A percentile compares a stretch with the other conserved stretches of the same genome.
phyloP scores from a whole-genome alignment of 331 rosid genomes.

The Pyrus hybrid region DNA sequence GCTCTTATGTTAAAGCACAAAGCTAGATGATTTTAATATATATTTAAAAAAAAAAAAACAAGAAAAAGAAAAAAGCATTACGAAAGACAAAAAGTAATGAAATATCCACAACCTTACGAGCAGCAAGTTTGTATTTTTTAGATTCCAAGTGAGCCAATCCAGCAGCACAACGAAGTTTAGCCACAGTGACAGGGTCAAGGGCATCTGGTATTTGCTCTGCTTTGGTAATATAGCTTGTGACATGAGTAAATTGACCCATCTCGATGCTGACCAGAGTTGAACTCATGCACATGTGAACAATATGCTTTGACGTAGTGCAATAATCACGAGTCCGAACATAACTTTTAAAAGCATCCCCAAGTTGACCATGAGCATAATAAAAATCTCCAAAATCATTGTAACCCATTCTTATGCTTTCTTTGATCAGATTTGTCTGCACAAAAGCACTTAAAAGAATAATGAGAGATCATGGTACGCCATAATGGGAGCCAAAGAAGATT shows the following conservation, averaged over 20 bases:
- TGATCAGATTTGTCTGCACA: conserved; percentile 93
- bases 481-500: not conserved
- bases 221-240: conserved; percentile 82
- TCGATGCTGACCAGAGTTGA: conserved; percentile 96
- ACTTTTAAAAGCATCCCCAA: conserved; percentile 88
- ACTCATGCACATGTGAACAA: conserved; percentile 92
- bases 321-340: conserved; percentile 97
- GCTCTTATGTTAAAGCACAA: not conserved
- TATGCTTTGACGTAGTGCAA: conserved; percentile 90
- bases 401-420: conserved; percentile 99
- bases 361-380: conserved; percentile 77
- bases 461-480: conserved; percentile 4
- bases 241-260: conserved; percentile 97
- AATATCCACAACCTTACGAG: conserved; percentile 66
- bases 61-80: no score
- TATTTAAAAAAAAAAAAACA: not conserved
- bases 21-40: not conserved
- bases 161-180: conserved; percentile 85
- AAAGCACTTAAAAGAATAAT: conserved; percentile 8
- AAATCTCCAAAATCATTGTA: conserved; percentile 98
- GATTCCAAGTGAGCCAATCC: conserved; percentile 94
- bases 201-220: conserved; percentile 78
- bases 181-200: conserved; percentile 43
- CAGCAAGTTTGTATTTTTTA: conserved; percentile 96
- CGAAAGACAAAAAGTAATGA: not conserved